These are phyloP conservation scores for Brachypodium distachyon DNA, from an alignment of 202 grass and related monocot genomes.

Conservation along the genomic window DNA sequence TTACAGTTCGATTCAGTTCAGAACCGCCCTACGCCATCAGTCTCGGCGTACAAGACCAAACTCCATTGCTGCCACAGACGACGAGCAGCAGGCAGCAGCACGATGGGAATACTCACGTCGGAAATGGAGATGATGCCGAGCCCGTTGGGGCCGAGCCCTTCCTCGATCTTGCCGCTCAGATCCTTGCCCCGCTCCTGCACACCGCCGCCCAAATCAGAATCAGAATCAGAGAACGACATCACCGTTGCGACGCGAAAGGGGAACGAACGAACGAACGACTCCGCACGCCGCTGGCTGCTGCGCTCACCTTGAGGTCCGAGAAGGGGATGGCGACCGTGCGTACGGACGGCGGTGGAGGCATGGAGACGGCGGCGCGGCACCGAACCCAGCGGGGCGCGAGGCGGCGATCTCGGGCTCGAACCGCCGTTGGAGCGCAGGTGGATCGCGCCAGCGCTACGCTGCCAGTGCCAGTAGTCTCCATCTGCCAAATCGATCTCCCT, in stretches of 20 bases:
- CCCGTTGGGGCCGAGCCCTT: conserved; percentile 79
- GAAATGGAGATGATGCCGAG: conserved; percentile 86
- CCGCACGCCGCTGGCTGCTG: neutral
- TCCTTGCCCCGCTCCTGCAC: conserved; percentile 63
- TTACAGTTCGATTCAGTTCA: neutral
- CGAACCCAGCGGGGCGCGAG: neutral
- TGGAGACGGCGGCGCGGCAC: conserved; percentile 24
- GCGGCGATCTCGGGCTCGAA: neutral
- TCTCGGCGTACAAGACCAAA: too few species aligned
- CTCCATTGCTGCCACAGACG: too few species aligned
- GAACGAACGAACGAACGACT: too few species aligned
- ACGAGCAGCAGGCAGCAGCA: neutral
- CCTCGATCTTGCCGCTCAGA: conserved; percentile 63
- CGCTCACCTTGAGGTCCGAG: conserved; percentile 61
- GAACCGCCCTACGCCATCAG: too few species aligned
- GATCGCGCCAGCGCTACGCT: neutral
- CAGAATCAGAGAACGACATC: neutral
- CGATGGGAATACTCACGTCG: conserved; percentile 38
- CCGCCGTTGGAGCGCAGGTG: neutral
- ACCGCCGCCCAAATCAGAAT: neutral
- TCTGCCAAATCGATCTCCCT: neutral
- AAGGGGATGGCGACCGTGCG: conserved; percentile 65
- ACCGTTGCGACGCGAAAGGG: neutral
- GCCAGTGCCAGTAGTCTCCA: neutral
- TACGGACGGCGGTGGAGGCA: conserved; percentile 22